Conservation (phyloP, 176 grass and related monocot genomes). For the Ensete ventricosum region DNA sequence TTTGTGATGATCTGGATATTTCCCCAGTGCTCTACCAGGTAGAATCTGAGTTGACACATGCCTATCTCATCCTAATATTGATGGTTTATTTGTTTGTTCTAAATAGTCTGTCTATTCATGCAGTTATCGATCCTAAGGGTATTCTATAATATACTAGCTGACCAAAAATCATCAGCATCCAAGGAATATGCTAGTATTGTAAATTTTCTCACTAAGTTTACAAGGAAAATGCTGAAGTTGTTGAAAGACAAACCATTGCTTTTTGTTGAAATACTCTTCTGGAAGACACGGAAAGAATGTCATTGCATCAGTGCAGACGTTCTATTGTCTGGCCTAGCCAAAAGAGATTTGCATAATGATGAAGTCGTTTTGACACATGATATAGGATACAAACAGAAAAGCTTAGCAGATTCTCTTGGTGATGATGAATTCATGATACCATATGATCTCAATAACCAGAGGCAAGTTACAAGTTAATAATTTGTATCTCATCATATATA, state of each 20-base stretch:
- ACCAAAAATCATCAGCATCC: slow-evolving; percentile 56
- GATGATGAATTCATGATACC: slow-evolving; percentile 83
- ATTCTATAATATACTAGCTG: slow-evolving; percentile 80
- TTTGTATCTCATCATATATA: not conserved
- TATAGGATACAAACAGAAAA: slow-evolving; percentile 36
- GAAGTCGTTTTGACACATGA: slow-evolving; percentile 33
- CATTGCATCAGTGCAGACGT: slow-evolving; percentile 73
- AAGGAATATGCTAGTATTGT: slow-evolving; percentile 64
- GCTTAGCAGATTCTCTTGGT: slow-evolving; percentile 93
- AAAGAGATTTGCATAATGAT: slow-evolving; percentile 25
- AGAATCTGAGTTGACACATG: slow-evolving; percentile 9
- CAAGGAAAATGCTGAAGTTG: slow-evolving; percentile 75
- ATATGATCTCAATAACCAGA: slow-evolving; percentile 37
- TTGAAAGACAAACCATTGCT: slow-evolving; percentile 76
- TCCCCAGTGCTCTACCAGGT: slow-evolving; percentile 97
- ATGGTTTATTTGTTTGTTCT: slow-evolving; percentile 16
- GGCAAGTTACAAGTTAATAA: slow-evolving; percentile 31
- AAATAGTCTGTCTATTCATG: slow-evolving; percentile 26
- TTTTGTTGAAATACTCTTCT: slow-evolving; percentile 92
- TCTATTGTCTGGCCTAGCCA: slow-evolving; percentile 46
- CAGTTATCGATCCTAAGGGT: slow-evolving; percentile 77
- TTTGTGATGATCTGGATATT: slow-evolving; percentile 85
- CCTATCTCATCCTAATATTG: not conserved
- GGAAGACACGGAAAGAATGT: slow-evolving; percentile 88
- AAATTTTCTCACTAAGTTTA: slow-evolving; percentile 87